These are phyloP conservation scores for Grosmannia penicillata DNA, from an alignment of 2,329 filamentous ascomycete genomes.

Conservation along the genomic window DNA sequence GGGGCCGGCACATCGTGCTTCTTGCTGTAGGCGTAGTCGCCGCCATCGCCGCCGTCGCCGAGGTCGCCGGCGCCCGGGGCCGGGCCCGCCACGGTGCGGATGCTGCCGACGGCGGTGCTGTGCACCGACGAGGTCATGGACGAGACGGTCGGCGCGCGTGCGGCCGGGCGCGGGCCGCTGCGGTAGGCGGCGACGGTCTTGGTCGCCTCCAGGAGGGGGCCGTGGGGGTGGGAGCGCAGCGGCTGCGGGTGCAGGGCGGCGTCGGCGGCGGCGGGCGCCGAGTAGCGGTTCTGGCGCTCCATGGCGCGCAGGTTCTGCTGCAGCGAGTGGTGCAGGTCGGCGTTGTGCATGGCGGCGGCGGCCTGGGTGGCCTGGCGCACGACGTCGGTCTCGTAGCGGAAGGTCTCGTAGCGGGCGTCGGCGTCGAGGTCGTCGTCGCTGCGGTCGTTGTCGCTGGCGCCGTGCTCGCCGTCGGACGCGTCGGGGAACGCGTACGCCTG, in stretches of 20 bases:
- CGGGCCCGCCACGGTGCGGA: slow-evolving; percentile 17
- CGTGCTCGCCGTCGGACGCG: slow-evolving; percentile 12
- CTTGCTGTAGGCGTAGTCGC: background rate
- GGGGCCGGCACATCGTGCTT: background rate
- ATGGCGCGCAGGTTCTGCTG: too few relatives aligned
- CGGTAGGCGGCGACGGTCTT: too few relatives aligned
- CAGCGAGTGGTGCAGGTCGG: too few relatives aligned
- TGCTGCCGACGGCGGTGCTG: slow-evolving; percentile 9
- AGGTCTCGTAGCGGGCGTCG: slow-evolving; percentile 8
- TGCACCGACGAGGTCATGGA: slow-evolving; percentile 1
- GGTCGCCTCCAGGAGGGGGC: too few relatives aligned
- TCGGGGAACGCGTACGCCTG: slow-evolving; percentile 25
- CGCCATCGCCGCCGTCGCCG: background rate
- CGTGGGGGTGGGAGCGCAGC: slow-evolving; percentile 33
- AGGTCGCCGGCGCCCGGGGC: slow-evolving; percentile 28
- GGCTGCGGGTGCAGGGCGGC: slow-evolving; percentile 32
- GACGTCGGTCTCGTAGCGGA: slow-evolving; percentile 13
- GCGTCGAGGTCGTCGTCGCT: slow-evolving; percentile 18
- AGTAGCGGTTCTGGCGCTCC: too few relatives aligned
- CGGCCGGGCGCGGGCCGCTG: too few relatives aligned
- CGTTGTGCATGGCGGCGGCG: too few relatives aligned
- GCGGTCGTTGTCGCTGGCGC: slow-evolving; percentile 24
- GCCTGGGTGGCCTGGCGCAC: slow-evolving; percentile 1
- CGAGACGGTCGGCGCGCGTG: slow-evolving; percentile 11
- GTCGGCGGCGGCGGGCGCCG: too few relatives aligned